Conservation (phyloP, 106 monocot genomes). For the Triglochin maritima region DNA sequence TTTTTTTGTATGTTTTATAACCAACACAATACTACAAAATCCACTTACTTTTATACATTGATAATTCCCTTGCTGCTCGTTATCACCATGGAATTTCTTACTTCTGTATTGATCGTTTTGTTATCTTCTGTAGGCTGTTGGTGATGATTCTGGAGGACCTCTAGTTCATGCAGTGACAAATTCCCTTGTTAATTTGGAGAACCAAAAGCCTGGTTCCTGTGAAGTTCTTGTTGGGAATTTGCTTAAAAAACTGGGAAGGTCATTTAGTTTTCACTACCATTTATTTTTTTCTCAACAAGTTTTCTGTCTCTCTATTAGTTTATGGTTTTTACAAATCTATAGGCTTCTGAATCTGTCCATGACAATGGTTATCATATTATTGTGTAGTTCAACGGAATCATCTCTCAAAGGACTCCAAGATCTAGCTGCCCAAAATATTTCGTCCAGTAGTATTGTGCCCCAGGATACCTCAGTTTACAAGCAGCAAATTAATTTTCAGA, state of each 20-base stretch:
- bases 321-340: background rate
- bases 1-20: too few relatives aligned
- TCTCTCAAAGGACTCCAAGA: constrained; percentile 56
- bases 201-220: constrained; percentile 46
- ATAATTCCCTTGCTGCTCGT: too few relatives aligned
- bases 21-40: background rate
- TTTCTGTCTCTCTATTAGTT: background rate
- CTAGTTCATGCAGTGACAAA: constrained; percentile 19
- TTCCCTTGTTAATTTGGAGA: constrained; percentile 49
- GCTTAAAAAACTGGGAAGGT: constrained; percentile 60
- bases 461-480: constrained; percentile 17
- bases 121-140: constrained; percentile 29
- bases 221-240: constrained; percentile 44
- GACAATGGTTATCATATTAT: background rate
- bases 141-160: constrained; percentile 33
- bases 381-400: constrained; percentile 53
- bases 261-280: background rate
- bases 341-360: background rate
- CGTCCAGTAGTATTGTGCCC: constrained; percentile 16
- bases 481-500: constrained; percentile 20
- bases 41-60: background rate
- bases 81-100: too few relatives aligned
- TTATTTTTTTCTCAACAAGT: background rate
- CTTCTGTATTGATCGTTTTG: too few relatives aligned
- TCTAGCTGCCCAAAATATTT: constrained; percentile 24